These are phyloP conservation scores for Tolypocladium cylindrosporum DNA, from an alignment of 2,329 filamentous ascomycete genomes.

Conservation along the genomic window DNA sequence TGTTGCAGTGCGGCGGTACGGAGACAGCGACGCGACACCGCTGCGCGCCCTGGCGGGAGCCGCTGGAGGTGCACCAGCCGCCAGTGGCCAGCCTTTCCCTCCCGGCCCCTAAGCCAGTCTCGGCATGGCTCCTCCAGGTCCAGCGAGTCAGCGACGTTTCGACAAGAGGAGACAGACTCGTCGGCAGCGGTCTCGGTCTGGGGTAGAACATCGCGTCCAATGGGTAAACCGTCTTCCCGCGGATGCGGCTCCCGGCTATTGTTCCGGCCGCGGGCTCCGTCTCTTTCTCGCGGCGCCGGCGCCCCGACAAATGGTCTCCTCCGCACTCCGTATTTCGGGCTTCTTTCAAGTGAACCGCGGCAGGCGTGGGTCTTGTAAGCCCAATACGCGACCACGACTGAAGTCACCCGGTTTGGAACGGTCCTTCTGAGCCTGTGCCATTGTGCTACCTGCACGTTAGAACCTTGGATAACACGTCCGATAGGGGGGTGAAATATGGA, in stretches of 20 bases:
- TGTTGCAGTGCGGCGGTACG: too few species aligned
- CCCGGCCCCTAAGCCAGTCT: background rate
- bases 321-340: background rate
- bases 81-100: background rate
- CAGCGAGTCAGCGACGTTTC: background rate
- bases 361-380: background rate
- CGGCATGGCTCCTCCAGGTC: background rate
- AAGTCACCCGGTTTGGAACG: too few species aligned
- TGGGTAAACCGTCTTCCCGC: background rate
- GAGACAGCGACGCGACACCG: too few species aligned
- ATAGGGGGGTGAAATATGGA: too few species aligned
- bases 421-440: too few species aligned
- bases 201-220: background rate
- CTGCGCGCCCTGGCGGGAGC: too few species aligned
- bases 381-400: background rate
- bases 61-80: background rate
- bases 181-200: too few species aligned
- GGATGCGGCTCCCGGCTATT: background rate
- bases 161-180: too few species aligned
- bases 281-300: background rate
- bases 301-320: background rate
- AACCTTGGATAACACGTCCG: too few species aligned
- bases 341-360: too few species aligned
- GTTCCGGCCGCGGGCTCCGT: background rate
- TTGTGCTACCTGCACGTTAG: too few species aligned